Evolutionary conservation across 768 basidiomycete genomes (phyloP).

Genomic region (Tubosaeta sp.): DNA sequence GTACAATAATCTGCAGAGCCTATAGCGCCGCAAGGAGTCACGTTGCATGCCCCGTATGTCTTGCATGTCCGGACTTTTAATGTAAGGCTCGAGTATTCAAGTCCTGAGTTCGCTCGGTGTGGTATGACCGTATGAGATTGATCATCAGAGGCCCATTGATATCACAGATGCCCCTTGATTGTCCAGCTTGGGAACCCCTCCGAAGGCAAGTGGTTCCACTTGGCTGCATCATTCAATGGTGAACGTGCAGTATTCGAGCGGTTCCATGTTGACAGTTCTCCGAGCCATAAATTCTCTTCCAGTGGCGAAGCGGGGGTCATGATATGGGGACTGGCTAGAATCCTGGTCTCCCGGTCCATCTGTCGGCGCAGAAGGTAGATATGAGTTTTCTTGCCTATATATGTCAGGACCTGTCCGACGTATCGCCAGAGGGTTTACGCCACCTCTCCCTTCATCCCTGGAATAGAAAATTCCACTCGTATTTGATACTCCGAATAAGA

Average conservation of each 20-base stretch:
- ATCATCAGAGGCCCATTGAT: too few species aligned
- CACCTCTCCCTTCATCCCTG: neutral
- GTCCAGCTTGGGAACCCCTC: neutral
- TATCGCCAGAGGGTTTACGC: neutral
- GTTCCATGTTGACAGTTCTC: neutral
- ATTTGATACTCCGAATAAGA: neutral
- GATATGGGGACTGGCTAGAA: too few species aligned
- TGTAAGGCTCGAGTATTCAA: too few species aligned
- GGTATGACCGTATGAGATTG: too few species aligned
- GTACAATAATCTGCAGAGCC: neutral
- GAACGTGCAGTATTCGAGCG: neutral
- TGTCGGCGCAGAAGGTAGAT: neutral
- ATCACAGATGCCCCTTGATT: neutral
- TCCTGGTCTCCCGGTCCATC: neutral
- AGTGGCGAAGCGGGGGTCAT: too few species aligned
- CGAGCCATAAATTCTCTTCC: too few species aligned
- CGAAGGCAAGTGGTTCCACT: too few species aligned
- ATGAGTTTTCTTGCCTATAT: neutral
- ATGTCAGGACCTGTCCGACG: neutral
- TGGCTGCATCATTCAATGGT: neutral
- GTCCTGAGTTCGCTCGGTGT: too few species aligned
- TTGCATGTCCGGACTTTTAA: neutral
- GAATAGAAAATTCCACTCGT: neutral
- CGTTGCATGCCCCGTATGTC: neutral
- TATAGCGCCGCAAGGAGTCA: neutral